Base-by-base conservation (phyloP, 1,139 yeast genomes). In the Taiozyma onychis region DNA sequence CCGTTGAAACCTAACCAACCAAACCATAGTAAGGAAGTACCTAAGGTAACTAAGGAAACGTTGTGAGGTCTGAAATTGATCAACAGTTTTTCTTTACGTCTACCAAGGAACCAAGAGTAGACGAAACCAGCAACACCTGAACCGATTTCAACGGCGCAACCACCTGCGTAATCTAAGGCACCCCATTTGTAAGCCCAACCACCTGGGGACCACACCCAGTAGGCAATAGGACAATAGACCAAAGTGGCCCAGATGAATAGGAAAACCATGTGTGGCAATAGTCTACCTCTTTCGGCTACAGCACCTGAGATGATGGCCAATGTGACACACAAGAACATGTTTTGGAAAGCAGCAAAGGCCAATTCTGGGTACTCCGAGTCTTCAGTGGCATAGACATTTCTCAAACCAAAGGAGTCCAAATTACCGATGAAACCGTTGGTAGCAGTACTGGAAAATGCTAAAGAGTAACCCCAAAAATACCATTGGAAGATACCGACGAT, bases 381-480 rank as follows among this genome's bases (percentile, higher is more conserved):
- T 6, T 52, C 57, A 9, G 64, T 65, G 9, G 84, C 88, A 47
- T 86, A 74, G 14, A 87, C 78, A 64, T 87, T 77, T 63, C 85
- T 78, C 63, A 89, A 81, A 6, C 97, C 98, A 66, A 91, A 88
- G 47, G 83, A 77, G 60, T 82, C 82, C 59, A 93, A 70, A 66
- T 91, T 83, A 5, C 99, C 99, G 60, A 93, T 91, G 66, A 83
- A 93, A 43, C 85, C 82, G 67, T 90, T 89, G 41, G 83, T 71
- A 2, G 96, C 89, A 0, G 86, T 79, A 16, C 75, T 63, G 1
- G 93, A 83, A 62, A 93, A 90, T 3, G 98, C 95, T 46, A 93
- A 71, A 0, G 97, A 88, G 66, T 88, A 93, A 26, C 98, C 98
- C 98, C 98, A 93, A 65, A 93, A 89, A 68, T 90, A 93, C 98